phyloP scores from a whole-genome alignment of 768 basidiomycete species.

The Russula olivacea region DNA sequence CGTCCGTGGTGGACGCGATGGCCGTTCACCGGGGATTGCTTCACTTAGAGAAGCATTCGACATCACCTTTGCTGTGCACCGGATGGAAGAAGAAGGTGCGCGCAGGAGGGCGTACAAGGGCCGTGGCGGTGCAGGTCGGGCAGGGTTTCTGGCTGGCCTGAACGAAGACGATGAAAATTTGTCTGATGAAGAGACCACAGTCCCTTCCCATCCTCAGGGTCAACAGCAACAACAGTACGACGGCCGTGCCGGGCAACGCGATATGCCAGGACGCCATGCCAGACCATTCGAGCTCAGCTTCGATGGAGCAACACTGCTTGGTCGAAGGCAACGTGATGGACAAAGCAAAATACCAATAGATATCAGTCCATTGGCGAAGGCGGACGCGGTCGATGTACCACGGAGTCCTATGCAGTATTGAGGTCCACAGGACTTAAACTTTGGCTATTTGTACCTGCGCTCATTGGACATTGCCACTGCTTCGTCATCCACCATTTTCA shows the following conservation, averaged over 20 bases:
- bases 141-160: slow-evolving; percentile 72
- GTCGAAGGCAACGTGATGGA: slow-evolving; percentile 48
- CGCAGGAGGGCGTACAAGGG: slow-evolving; percentile 77
- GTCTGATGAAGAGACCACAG: slow-evolving; percentile 49
- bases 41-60: slow-evolving; percentile 98
- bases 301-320: slow-evolving; percentile 80
- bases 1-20: slow-evolving; percentile 64
- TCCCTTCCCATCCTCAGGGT: slow-evolving; percentile 27
- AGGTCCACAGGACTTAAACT: neutral
- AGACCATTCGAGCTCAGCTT: slow-evolving; percentile 77
- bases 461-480: neutral
- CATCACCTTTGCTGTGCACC: slow-evolving; percentile 96
- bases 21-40: slow-evolving; percentile 86
- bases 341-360: slow-evolving; percentile 27
- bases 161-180: slow-evolving; percentile 89
- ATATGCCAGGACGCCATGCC: slow-evolving; percentile 40
- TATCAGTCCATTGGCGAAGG: slow-evolving; percentile 35
- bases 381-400: slow-evolving; percentile 17
- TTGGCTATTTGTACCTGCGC: neutral
- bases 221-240: slow-evolving; percentile 37
- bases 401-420: slow-evolving; percentile 27
- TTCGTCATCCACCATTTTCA: neutral
- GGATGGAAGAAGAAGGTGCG: slow-evolving; percentile 98
- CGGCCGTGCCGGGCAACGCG: slow-evolving; percentile 67
- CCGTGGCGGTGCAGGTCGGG: slow-evolving; percentile 67